Conservation (phyloP, 2,329 filamentous ascomycete genomes). For the Orbilia oligospora region DNA sequence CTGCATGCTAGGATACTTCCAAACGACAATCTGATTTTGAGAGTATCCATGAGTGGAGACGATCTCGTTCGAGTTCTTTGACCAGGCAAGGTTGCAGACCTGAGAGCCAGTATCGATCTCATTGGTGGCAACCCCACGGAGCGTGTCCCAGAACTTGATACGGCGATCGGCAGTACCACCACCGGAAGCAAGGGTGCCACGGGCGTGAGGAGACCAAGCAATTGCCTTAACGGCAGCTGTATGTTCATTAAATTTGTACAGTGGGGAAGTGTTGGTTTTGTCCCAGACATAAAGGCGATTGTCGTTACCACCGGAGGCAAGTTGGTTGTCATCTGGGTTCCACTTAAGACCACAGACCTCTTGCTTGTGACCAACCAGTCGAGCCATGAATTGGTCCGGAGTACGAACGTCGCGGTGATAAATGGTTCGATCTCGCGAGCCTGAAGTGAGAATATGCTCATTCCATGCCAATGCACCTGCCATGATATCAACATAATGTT, state of each 20-base stretch:
- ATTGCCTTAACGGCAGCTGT: constrained; percentile 98
- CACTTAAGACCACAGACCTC: constrained; percentile 97
- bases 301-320: constrained; percentile 96
- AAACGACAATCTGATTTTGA: constrained; percentile 98
- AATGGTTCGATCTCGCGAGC: constrained; percentile 91
- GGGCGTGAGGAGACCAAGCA: constrained; percentile 96
- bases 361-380: constrained; percentile 94
- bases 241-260: constrained; percentile 95
- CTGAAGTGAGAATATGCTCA: constrained; percentile 95
- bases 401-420: constrained; percentile 95
- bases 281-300: constrained; percentile 99
- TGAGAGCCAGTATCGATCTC: constrained; percentile 97
- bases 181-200: constrained; percentile 92
- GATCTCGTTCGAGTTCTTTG: constrained; percentile 96
- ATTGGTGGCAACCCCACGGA: constrained; percentile 83
- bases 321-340: constrained; percentile 95
- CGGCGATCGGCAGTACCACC: constrained; percentile 95
- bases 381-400: constrained; percentile 88
- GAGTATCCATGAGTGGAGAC: constrained; percentile 97
- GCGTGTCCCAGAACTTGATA: constrained; percentile 98
- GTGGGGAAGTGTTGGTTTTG: constrained; percentile 88
- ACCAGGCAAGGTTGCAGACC: constrained; percentile 99
- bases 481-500: constrained; percentile 35
- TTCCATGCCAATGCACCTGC: constrained; percentile 88
- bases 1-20: constrained; percentile 99